Evolutionary conservation across 139 green algal genomes (phyloP), one percentile per base, ranked within the genome.

Genomic region (Auxenochlorella pyrenoidosa): DNA sequence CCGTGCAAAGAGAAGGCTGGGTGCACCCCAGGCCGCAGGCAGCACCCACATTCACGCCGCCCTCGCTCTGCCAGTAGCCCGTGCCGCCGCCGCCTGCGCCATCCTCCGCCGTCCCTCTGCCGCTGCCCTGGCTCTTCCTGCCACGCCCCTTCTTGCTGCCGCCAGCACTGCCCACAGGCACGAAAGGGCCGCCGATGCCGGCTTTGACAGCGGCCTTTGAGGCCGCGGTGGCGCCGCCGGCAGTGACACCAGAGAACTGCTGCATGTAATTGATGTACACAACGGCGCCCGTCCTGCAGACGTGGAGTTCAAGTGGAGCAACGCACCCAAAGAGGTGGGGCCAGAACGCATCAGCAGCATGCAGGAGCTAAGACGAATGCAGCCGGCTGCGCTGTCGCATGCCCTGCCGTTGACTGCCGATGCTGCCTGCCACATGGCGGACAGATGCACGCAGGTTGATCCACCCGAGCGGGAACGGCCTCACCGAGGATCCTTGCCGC

Each of bases 401-500:
- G 47, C 47, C 47, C 47, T 54, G 16, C 24, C 24, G 8, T 68
- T 32, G 19, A 28, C 59, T 68, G 59, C 24, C 59, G 19, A 68
- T 68, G 12, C 59, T n/a, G 59, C 59, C 19, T 6, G 59, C 22
- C 16, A 68, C 47, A 54, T 54, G 47, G 10, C 47, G 12, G 16
- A 68, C 3, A 18, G 59, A 30, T 28, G 59, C 59, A 68, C 19
- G 22, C 59, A 68, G 3, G 21, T 3, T 68, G 24, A 68, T 28
- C 16, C 3, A 12, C 22, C 22, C 10, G 59, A 28, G 59, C 21
- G 26, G n/a, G 30, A 5, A 13, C 13, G 68, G 30, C 0, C 76
- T 24, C 76, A 85, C 80, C 80, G 36, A 28, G 80, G 80, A 63
- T 85, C 80, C 38, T 30, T 77, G 28, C 80, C 80, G 16, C 80